These are phyloP conservation scores for Elsinoe batatas DNA, from an alignment of 2,329 filamentous ascomycete species.

Conservation along the genomic window DNA sequence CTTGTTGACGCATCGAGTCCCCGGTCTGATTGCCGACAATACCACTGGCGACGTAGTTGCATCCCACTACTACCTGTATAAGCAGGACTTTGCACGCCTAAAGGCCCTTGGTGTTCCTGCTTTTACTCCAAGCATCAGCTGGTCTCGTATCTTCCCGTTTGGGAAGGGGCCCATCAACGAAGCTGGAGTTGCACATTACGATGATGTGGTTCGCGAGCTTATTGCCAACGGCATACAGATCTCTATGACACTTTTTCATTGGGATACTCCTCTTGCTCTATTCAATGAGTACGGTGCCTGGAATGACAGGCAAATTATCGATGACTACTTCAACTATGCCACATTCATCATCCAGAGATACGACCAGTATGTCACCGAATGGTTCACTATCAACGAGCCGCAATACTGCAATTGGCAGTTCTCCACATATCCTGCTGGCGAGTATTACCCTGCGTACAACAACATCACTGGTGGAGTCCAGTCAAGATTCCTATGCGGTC, in stretches of 20 bases:
- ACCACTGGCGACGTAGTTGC: slow-evolving; percentile 38
- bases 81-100: slow-evolving; percentile 27
- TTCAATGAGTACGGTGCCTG: slow-evolving; percentile 32
- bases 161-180: slow-evolving; percentile 38
- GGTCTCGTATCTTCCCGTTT: slow-evolving; percentile 42
- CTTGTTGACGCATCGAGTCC: slow-evolving; percentile 27
- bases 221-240: slow-evolving; percentile 30
- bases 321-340: slow-evolving; percentile 34
- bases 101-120: slow-evolving; percentile 29
- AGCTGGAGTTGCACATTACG: slow-evolving; percentile 38
- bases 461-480: slow-evolving; percentile 30
- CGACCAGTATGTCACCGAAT: slow-evolving; percentile 29
- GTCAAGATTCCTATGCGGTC: slow-evolving; percentile 31
- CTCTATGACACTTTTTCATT: slow-evolving; percentile 38
- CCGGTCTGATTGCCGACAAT: slow-evolving; percentile 25
- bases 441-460: slow-evolving; percentile 37
- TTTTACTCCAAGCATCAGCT: slow-evolving; percentile 38
- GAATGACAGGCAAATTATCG: slow-evolving; percentile 27
- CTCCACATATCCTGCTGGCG: slow-evolving; percentile 19
- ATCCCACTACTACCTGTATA: slow-evolving; percentile 34
- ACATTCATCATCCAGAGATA: slow-evolving; percentile 30
- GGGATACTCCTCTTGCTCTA: slow-evolving; percentile 26
- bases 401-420: slow-evolving; percentile 15
- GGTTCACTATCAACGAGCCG: slow-evolving; percentile 37
- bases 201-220: slow-evolving; percentile 34